Evolutionary conservation across 176 grass and related monocot genomes (phyloP).

Genomic region (Alopecurus myosuroides): DNA sequence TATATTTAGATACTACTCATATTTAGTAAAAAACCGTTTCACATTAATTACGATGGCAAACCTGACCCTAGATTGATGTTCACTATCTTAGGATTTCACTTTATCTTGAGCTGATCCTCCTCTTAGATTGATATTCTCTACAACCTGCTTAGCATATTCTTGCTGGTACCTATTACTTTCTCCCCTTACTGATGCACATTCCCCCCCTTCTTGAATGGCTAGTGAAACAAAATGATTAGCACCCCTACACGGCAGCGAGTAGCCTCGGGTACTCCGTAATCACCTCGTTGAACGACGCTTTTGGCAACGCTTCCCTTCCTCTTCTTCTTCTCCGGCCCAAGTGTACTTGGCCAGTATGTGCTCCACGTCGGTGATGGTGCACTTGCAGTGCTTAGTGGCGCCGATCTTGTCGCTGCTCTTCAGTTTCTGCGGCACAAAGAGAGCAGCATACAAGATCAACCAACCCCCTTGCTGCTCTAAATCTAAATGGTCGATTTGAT

Average conservation of each 20-base stretch:
- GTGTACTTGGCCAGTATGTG: conserved; percentile 84
- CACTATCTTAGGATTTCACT: no score
- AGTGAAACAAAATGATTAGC: no score
- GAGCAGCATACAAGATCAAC: not conserved
- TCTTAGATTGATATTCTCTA: not conserved
- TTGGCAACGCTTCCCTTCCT: conserved; percentile 89
- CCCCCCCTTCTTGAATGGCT: no score
- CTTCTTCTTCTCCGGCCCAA: conserved; percentile 81
- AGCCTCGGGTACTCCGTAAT: no score
- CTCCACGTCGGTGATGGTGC: conserved; percentile 89
- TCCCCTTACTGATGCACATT: not conserved
- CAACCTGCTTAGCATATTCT: not conserved
- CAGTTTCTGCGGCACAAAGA: conserved; percentile 49
- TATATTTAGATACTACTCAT: not conserved
- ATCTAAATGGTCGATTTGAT: not conserved
- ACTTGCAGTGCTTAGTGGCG: conserved; percentile 80
- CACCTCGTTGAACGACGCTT: conserved; percentile 72
- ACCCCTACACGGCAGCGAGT: no score
- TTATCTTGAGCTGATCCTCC: not conserved
- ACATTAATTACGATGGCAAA: not conserved
- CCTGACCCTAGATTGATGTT: no score
- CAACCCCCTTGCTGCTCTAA: no score
- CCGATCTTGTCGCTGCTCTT: conserved; percentile 65
- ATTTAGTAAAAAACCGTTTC: not conserved
- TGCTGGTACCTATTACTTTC: not conserved